These are phyloP conservation scores for Fusarium sp. DNA, from an alignment of 2,329 filamentous ascomycete species.

Conservation along the genomic window DNA sequence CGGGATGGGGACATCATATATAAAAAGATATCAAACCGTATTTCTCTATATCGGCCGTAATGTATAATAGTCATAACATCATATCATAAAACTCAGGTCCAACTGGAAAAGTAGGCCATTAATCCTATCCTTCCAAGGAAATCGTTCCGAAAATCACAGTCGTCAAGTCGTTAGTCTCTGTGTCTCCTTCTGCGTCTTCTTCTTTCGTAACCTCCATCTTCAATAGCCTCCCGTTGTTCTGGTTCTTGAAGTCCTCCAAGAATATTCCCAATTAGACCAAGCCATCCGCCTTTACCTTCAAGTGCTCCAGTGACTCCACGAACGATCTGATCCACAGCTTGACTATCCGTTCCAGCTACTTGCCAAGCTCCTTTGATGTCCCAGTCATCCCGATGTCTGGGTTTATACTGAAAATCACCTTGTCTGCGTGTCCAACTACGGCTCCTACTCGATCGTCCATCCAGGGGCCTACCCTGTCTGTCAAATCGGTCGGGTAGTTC, in stretches of 20 bases:
- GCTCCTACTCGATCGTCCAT: slow-evolving; percentile 28
- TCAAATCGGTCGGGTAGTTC: slow-evolving; percentile 59
- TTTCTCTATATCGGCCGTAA: slow-evolving; percentile 41
- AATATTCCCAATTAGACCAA: slow-evolving; percentile 43
- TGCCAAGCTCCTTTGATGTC: slow-evolving; percentile 55
- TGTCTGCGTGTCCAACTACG: slow-evolving; percentile 47
- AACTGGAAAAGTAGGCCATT: slow-evolving; percentile 23
- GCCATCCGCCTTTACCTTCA: slow-evolving; percentile 44
- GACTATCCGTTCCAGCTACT: slow-evolving; percentile 53
- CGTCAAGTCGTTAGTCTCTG: slow-evolving; percentile 37
- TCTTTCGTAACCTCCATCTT: slow-evolving; percentile 31
- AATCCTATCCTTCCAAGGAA: slow-evolving; percentile 28
- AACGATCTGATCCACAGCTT: slow-evolving; percentile 49
- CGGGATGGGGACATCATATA: neutral
- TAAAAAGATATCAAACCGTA: slow-evolving; percentile 21
- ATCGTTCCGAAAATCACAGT: slow-evolving; percentile 19
- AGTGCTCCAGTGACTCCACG: slow-evolving; percentile 41
- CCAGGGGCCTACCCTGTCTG: slow-evolving; percentile 51
- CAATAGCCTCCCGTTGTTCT: slow-evolving; percentile 13
- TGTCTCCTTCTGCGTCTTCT: slow-evolving; percentile 20
- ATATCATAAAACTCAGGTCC: slow-evolving; percentile 23
- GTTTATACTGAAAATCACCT: slow-evolving; percentile 54
- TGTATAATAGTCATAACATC: slow-evolving; percentile 39
- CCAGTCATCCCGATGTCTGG: slow-evolving; percentile 45
- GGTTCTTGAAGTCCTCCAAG: slow-evolving; percentile 36